Conservation (phyloP, 148 eudicot genomes). For the Bassia scoparia region DNA sequence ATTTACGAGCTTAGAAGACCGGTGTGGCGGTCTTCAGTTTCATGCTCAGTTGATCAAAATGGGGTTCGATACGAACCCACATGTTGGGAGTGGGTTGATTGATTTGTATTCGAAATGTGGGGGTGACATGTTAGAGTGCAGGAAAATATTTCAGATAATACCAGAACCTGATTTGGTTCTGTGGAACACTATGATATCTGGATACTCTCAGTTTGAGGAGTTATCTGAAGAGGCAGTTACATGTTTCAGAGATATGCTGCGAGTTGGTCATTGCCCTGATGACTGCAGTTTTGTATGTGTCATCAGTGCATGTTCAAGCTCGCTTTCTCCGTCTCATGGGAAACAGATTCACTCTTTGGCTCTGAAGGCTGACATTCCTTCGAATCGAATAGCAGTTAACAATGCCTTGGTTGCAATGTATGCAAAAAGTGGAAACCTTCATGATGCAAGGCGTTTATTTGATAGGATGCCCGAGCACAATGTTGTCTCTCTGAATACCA, state of each 20-base stretch:
- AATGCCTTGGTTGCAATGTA: slow-evolving; percentile 74
- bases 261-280: slow-evolving; percentile 52
- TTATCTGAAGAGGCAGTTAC: slow-evolving; percentile 52
- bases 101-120: slow-evolving; percentile 69
- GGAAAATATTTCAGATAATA: slow-evolving; percentile 54
- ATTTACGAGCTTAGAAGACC: slow-evolving; percentile 57
- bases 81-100: slow-evolving; percentile 75
- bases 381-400: slow-evolving; percentile 57
- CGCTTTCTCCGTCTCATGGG: slow-evolving; percentile 66
- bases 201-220: slow-evolving; percentile 57
- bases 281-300: slow-evolving; percentile 78
- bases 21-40: slow-evolving; percentile 66
- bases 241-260: slow-evolving; percentile 58
- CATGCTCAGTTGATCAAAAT: slow-evolving; percentile 64
- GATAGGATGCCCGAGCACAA: slow-evolving; percentile 74
- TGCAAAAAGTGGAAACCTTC: slow-evolving; percentile 71
- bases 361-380: slow-evolving; percentile 60
- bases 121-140: slow-evolving; percentile 40
- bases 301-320: slow-evolving; percentile 61
- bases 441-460: slow-evolving; percentile 61
- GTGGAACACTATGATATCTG: slow-evolving; percentile 85
- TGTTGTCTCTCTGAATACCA: slow-evolving; percentile 56
- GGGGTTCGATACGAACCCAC: slow-evolving; percentile 55
- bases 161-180: slow-evolving; percentile 62
- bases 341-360: slow-evolving; percentile 63